Base-by-base conservation (phyloP, 208 protist genomes). In the Leptomonas pyrrhocoris region DNA sequence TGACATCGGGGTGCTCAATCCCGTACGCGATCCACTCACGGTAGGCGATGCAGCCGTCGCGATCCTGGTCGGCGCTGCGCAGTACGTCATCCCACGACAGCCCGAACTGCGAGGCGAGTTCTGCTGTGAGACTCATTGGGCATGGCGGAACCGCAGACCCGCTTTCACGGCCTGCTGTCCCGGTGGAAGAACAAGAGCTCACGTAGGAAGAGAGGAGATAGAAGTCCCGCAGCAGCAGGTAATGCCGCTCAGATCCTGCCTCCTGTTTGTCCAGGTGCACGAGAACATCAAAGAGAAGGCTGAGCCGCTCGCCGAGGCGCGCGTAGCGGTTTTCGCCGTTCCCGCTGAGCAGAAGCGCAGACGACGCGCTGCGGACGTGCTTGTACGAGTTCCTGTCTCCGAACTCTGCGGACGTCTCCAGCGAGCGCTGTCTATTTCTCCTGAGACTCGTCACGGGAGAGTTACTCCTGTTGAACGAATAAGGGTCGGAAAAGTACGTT, bases 21-120 rank as follows among this genome's bases (percentile, higher is more conserved):
- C 74, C 69, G 59, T 84, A 91, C 16, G 67, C 40, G 18, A 82
- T 61, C 85, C 88, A 91, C 43, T 91, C 85, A 30, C 70, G 36
- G 68, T 80, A 89, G 27, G 66, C 51, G 53, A 91, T 72, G 61
- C 81, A 70, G 15, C 74, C 78, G 48, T 87, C 83, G 19, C 83
- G 51, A 48, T 90, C 81, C 36, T 49, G 34, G 63, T 91, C 88
- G 4, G 88, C 85, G 38, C 51, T 50, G n/a, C 67, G 76, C 36
- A 92, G 23, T 19, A 91, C 48, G 28, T 72, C 73, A 46, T 86
- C 56, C 49, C 74, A 74, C 30, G 54, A 36, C 40, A 60, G 57
- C 28, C 68, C 34, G 51, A 61, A 60, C 28, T 27, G 51, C 11
- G 54, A 19, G 6, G 28, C 9, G 7, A 73, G 77, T 28, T 64